Conservation (phyloP, 2,329 filamentous ascomycete species). For the Fusarium avenaceum region DNA sequence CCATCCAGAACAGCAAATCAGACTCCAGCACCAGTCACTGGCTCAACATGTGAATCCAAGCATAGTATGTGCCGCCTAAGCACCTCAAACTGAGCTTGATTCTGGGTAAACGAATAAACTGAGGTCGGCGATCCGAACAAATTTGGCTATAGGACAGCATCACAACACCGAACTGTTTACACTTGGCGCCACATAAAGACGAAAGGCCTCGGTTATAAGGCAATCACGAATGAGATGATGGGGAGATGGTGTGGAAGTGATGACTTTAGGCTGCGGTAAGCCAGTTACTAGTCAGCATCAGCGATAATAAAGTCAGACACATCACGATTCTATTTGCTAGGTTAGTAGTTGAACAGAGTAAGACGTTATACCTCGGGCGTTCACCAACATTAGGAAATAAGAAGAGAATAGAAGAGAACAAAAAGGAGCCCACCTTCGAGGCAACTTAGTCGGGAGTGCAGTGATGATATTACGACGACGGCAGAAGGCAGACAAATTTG, state of each 20-base stretch:
- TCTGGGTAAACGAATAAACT: neutral
- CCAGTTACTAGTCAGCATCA: slow-evolving; percentile 8
- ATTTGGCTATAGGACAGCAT: neutral
- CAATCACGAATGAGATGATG: neutral
- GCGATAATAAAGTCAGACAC: neutral
- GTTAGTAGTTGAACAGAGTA: neutral
- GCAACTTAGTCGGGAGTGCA: neutral
- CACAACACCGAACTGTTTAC: neutral
- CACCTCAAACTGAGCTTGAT: neutral
- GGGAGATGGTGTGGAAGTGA: slow-evolving; percentile 6
- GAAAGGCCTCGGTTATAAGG: too few relatives aligned
- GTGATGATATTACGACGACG: neutral
- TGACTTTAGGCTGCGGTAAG: neutral
- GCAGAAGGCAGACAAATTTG: neutral
- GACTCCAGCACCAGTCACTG: too few relatives aligned
- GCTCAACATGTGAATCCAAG: too few relatives aligned
- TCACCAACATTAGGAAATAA: neutral
- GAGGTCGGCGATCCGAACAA: neutral
- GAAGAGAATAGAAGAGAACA: neutral
- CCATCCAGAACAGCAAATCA: too few relatives aligned
- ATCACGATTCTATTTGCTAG: neutral
- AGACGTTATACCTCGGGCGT: neutral
- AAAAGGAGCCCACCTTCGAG: neutral
- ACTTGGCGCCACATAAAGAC: too few relatives aligned
- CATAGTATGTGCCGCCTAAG: neutral